Conservation (phyloP, 345 rosid species). For the Melaleuca alternifolia region DNA sequence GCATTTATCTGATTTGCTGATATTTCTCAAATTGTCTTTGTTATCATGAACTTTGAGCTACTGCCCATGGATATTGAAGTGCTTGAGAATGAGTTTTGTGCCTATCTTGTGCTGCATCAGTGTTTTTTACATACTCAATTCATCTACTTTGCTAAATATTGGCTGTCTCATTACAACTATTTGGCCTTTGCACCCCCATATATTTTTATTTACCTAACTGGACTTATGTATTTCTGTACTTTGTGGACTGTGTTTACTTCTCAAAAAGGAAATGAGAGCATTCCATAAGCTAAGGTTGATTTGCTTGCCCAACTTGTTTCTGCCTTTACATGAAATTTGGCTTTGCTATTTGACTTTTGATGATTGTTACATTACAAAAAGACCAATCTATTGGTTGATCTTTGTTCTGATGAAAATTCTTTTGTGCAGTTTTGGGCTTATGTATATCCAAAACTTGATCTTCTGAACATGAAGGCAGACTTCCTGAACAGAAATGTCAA, state of each 20-base stretch:
- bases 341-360: not conserved
- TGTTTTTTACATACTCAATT: not conserved
- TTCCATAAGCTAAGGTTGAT: not conserved
- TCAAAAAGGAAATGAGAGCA: not conserved
- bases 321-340: not conserved
- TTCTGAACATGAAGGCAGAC: constrained; percentile 83
- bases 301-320: not conserved
- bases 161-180: not conserved
- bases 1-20: not conserved
- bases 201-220: not conserved
- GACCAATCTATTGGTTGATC: not conserved
- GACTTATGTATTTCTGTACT: not conserved
- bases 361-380: not conserved
- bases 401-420: not conserved
- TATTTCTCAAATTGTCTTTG: not conserved
- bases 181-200: not conserved
- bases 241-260: not conserved
- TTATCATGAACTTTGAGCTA: not conserved
- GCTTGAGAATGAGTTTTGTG: not conserved
- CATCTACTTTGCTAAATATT: not conserved
- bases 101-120: not conserved
- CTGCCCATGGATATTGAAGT: not conserved
- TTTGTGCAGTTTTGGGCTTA: constrained; percentile 73
- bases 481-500: constrained; percentile 94
- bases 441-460: constrained; percentile 65